These are phyloP conservation scores for Eutrema salsugineum DNA, from an alignment of 441 rosid genomes.

Conservation along the genomic window DNA sequence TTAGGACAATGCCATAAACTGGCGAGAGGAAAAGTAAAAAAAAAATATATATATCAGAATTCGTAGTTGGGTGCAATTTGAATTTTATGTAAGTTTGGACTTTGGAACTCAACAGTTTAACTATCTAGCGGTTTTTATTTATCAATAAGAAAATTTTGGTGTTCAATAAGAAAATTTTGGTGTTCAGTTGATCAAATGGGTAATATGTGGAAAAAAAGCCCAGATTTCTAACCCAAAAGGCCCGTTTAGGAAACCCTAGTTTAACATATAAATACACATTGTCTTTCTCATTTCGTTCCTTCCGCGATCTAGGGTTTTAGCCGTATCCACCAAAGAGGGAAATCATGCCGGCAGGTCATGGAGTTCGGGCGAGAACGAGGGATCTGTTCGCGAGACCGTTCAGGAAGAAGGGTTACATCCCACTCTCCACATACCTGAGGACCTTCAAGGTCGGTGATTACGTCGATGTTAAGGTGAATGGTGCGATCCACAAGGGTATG, in stretches of 20 bases:
- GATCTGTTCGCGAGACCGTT: constrained; percentile 72
- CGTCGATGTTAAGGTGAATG: constrained; percentile 84
- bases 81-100: background rate
- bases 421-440: constrained; percentile 66
- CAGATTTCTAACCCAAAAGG: background rate
- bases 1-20: too few relatives aligned
- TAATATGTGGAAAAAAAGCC: background rate
- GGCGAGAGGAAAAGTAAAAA: too few relatives aligned
- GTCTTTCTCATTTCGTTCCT: background rate
- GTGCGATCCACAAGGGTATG: constrained; percentile 93
- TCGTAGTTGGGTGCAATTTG: background rate
- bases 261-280: background rate
- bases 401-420: constrained; percentile 88
- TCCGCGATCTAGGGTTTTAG: constrained; percentile 8
- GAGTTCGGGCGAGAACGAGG: constrained; percentile 69
- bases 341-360: constrained; percentile 88
- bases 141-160: too few relatives aligned
- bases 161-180: background rate
- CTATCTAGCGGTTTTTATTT: background rate
- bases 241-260: constrained; percentile 16
- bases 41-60: background rate
- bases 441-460: constrained; percentile 77
- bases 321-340: background rate
- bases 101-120: background rate
- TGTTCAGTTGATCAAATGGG: too few relatives aligned